Conservation (phyloP, 257 asterid species). For the Solanum etuberosum region DNA sequence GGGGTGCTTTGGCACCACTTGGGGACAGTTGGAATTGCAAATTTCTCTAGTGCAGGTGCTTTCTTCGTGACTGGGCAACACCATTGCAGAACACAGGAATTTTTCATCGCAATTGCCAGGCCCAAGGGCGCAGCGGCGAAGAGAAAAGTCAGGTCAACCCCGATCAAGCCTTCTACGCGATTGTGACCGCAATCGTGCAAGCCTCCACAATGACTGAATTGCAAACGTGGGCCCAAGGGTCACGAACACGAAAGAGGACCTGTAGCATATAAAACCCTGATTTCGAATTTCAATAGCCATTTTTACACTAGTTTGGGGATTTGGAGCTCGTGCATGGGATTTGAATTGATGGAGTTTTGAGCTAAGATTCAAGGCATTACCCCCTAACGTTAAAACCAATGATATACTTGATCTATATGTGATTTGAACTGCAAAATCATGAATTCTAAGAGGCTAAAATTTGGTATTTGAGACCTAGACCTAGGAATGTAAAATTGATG, state of each 20-base stretch:
- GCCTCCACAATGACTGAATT: background rate
- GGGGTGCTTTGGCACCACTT: background rate
- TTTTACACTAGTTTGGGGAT: background rate
- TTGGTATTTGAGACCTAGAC: background rate
- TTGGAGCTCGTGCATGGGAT: background rate
- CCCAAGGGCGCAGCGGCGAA: background rate
- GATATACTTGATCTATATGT: background rate
- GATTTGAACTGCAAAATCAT: background rate
- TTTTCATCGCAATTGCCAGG: background rate
- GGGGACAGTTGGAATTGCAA: background rate
- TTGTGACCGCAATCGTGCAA: background rate
- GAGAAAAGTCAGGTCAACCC: background rate
- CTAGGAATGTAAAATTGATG: background rate
- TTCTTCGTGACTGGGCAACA: background rate
- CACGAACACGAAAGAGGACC: background rate
- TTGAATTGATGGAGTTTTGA: background rate
- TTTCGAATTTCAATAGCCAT: background rate
- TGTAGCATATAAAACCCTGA: background rate
- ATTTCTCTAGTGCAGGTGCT: background rate
- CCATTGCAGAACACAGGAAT: background rate
- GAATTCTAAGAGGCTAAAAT: background rate
- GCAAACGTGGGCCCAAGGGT: background rate
- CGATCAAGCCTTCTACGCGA: background rate
- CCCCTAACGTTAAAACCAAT: background rate
- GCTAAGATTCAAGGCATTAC: background rate